phyloP scores from a whole-genome alignment of 768 basidiomycete species.

The Kwoniella heveanensis region DNA sequence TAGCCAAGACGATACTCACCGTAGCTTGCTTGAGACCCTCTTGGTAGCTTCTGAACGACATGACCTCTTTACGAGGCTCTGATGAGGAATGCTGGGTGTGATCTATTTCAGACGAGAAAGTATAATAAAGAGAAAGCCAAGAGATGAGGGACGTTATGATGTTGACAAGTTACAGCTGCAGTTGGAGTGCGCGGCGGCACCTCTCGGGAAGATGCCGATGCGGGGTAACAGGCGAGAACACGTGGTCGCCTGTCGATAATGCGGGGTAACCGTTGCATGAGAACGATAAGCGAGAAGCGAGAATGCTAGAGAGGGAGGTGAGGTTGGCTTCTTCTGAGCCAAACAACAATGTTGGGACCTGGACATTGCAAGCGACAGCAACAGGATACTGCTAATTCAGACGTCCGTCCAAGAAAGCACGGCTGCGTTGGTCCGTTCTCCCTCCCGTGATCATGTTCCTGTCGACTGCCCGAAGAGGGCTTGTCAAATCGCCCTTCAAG shows the following conservation, averaged over 20 bases:
- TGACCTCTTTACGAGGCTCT: neutral
- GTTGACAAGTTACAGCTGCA: neutral
- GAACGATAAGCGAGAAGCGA: neutral
- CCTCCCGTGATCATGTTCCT: neutral
- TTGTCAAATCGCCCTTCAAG: neutral
- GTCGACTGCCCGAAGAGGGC: neutral
- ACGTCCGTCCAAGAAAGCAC: no score
- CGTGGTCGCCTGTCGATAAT: slow-evolving; percentile 7
- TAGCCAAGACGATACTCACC: slow-evolving; percentile 17
- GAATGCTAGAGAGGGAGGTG: no score
- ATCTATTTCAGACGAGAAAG: no score
- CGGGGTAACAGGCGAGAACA: slow-evolving; percentile 10
- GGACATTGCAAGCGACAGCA: no score
- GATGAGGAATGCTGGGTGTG: no score
- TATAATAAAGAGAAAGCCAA: no score
- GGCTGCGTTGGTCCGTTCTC: no score
- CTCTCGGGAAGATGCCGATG: neutral
- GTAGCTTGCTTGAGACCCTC: slow-evolving; percentile 45
- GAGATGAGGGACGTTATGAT: no score
- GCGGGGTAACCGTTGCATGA: neutral
- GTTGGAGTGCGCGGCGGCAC: neutral
- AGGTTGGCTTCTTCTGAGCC: no score
- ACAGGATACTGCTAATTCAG: no score
- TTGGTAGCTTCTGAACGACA: slow-evolving; percentile 39
- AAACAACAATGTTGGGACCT: no score